Base-by-base conservation (phyloP, 805 yeast genomes). In the Pichia manshurica region DNA sequence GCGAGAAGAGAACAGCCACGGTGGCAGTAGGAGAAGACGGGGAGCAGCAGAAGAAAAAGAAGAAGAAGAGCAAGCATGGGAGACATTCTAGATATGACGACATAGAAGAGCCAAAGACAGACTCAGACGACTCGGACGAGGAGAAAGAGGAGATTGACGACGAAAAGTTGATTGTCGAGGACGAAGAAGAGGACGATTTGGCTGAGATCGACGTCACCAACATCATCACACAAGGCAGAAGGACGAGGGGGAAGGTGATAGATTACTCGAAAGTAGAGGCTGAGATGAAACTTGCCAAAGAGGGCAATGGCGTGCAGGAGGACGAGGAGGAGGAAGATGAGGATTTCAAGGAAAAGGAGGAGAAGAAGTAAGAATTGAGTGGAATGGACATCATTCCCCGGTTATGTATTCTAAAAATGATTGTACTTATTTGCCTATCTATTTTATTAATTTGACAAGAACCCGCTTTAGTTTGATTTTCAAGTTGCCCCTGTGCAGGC, bases 161-260 rank as follows among this genome's bases (percentile, higher is more conserved):
- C 37, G 78, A 77, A 50, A 58, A 74, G 41, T 72, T 75, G 36
- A 68, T 73, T 29, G 82, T 74, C 32, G 88, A 78, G 19, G 87
- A 80, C 15, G 81, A 74, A 19, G 89, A 80, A 21, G 93, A 85
- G 32, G 95, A 86, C 57, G 91, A 84, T 57, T 71, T 87, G 54
- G 74, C 75, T 32, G 95, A 84, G 66, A 86, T 89, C 55, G 95
- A 87, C 60, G 73, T 84, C 35, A 70, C 88, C 35, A 90, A 89
- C 67, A 88, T 89, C 62, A 88, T 88, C 54, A 74, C 84, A n/a
- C 69, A 79, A 16, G 93, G 95, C 13, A 76, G 95, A 67, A 85
- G 96, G 72, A 89, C 96, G 7, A 78, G 97, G 56, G 95, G 96
- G 15, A 84, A 82, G 60, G 84, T 83, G 17, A 84, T 90, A 56